Evolutionary conservation across 192 early-diverging fungal genomes (phyloP).

Genomic region (Gonapodya prolifera): DNA sequence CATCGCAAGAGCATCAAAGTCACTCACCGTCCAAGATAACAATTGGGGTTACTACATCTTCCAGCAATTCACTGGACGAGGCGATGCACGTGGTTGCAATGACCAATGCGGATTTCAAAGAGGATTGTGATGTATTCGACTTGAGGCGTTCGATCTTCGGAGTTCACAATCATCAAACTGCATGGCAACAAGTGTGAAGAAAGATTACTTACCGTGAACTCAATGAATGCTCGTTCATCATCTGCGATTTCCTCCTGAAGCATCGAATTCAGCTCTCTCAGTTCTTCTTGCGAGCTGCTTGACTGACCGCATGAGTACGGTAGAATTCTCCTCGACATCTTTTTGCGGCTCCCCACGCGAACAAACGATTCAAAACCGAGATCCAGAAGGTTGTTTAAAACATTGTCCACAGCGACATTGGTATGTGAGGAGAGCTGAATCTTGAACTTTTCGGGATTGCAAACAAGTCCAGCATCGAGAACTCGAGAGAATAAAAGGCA

Average conservation of each 20-base stretch:
- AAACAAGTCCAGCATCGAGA: neutral
- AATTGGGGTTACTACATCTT: slow-evolving; percentile 39
- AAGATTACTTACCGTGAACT: slow-evolving; percentile 10
- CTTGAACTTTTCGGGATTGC: neutral
- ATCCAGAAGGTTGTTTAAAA: slow-evolving; percentile 45
- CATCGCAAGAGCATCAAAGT: slow-evolving; percentile 6
- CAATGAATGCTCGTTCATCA: neutral
- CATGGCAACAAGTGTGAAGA: slow-evolving; percentile 17
- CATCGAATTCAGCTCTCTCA: slow-evolving; percentile 66
- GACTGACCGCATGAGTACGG: slow-evolving; percentile 41
- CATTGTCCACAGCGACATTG: slow-evolving; percentile 67
- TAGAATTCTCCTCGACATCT: slow-evolving; percentile 48
- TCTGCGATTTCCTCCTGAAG: slow-evolving; percentile 31
- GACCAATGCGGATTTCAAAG: slow-evolving; percentile 31
- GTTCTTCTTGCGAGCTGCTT: slow-evolving; percentile 29
- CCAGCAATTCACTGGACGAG: slow-evolving; percentile 57
- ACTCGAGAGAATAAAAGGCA: neutral
- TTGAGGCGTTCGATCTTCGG: slow-evolving; percentile 7
- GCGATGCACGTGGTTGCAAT: slow-evolving; percentile 72
- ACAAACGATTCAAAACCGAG: slow-evolving; percentile 53
- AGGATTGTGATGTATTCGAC: neutral
- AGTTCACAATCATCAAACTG: too few relatives aligned
- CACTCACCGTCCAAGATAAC: slow-evolving; percentile 61
- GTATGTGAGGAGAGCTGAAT: neutral
- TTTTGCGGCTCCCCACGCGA: slow-evolving; percentile 57